Base-by-base conservation (phyloP, 176 grass and related monocot genomes). In the Puya raimondii region DNA sequence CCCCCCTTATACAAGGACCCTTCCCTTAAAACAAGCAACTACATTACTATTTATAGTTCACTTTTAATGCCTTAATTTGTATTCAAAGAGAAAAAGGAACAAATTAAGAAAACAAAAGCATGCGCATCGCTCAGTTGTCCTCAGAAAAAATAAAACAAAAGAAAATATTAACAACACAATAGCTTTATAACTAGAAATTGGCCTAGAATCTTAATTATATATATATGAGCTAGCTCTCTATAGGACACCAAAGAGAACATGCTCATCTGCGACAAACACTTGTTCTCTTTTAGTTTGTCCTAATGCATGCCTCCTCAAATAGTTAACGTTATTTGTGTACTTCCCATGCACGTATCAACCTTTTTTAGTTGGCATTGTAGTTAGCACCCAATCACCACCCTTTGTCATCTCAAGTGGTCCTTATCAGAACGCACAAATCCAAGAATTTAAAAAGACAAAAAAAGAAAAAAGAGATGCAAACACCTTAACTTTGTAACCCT, bases 1-100 rank as follows among this genome's bases (percentile, higher is more conserved):
- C 25, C 29, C 53, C 15, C 23, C 17, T 42, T 63, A 50, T 50
- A 48, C n/a, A 20, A 58, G 70, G 15, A 22, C 57, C 71, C 57
- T 74, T 27, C 71, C 71, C 71, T 48, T 64, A 48, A 73, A 73
- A 73, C 71, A 73, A 26, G 71, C 71, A 23, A 18, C 54, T 15
- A 47, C 20, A 17, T 16, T 42, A 42, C 33, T 42, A 7, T 48
- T 11, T 59, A 29, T 61, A n/a, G 10, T 18, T 47, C 9, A 47
- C 15, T 42, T 72, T 72, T 42, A 42, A 42, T 4, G 33, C 33
- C 33, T 23, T 56, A 2, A 56, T 16, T 8, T 11, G 25, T 4
- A 9, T 16, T 2, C 9, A 14, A 47, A 49, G 54, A 47, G 26
- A 61, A 11, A 72, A 25, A 29, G 23, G 33, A 42, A 42, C 33